Evolutionary conservation across 1,139 yeast species (phyloP), one percentile per base, ranked within the genome.

Genomic region (Entelexis paramagnoliae): DNA sequence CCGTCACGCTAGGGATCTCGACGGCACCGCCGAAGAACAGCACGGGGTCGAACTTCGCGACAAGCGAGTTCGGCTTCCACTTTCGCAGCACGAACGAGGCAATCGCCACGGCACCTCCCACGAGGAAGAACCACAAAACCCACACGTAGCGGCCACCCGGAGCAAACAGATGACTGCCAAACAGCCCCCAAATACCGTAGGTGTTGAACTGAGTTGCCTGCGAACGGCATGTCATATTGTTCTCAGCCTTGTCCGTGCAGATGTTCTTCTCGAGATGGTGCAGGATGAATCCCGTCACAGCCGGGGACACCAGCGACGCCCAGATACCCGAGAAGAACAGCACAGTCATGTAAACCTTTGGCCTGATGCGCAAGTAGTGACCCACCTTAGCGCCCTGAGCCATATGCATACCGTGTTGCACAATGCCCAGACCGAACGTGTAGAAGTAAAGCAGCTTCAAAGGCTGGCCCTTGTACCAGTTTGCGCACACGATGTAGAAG

Each of bases 361-460:
- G 56, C 42, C 40, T 52, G 47, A 53, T 52, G 14, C 52, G 48
- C 29, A 52, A 38, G 32, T 53, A 53, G 46, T 53, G 56, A 20
- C 53, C 56, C 14, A 53, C 53, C 22, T 53, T 53, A 3, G 56
- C 56, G n/a, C 56, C 41, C 50, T 53, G 55, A 16, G 53, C 49
- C 55, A 52, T 52, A 48, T 53, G 56, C 56, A 53, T 53, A n/a
- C 47, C 55, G 39, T 53, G 56, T 47, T 53, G 56, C 33, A 53
- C 49, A n/a, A 28, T 38, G 2, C 55, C 56, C 29, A 41, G 39
- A 9, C 56, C 56, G 19, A 48, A 43, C 5, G 46, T 43, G 50
- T 54, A 54, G 48, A 53, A 52, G 42, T 53, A 52, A 9, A 54
- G 44, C 17, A 53, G 50, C 46, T 40, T 47, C 28, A 49, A 43